phyloP scores from a whole-genome alignment of 2,329 filamentous ascomycete species.

The Cladosporium sphaerospermum region DNA sequence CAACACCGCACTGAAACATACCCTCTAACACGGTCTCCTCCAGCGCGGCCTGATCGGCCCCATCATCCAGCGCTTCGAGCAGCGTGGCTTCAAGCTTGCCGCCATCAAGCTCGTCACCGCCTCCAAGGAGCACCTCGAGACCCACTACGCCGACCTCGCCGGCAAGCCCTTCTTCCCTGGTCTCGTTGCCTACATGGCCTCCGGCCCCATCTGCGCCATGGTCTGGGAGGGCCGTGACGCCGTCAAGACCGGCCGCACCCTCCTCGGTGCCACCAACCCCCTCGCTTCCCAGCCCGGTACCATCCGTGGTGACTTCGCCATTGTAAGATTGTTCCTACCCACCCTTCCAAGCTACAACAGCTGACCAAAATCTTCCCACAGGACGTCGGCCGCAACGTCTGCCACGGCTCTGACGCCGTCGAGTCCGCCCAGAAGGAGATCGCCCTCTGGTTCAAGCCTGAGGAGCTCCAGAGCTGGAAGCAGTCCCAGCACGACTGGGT shows the following conservation, averaged over 20 bases:
- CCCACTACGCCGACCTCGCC: constrained; percentile 90
- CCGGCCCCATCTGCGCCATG: constrained; percentile 97
- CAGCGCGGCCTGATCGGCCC: constrained; percentile 95
- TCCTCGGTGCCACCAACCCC: constrained; percentile 99
- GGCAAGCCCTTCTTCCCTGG: constrained; percentile 96
- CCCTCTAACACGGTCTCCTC: constrained; percentile 9
- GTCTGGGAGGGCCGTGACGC: constrained; percentile 98
- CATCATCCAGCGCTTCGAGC: constrained; percentile 98
- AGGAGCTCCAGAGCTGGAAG: constrained; percentile 82
- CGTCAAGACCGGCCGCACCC: constrained; percentile 94
- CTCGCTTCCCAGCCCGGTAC: constrained; percentile 89
- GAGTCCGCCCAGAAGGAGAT: constrained; percentile 99
- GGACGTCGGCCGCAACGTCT: constrained; percentile 95
- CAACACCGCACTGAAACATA: not conserved
- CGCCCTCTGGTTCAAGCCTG: constrained; percentile 91
- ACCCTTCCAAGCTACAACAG: not conserved
- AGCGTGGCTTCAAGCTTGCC: constrained; percentile 95
- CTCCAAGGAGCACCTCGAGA: constrained; percentile 91
- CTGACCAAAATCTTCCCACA: constrained; percentile 18
- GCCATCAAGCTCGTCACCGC: constrained; percentile 93
- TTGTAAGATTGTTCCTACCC: constrained; percentile 40
- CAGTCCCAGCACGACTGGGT: constrained; percentile 82
- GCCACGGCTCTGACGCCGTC: constrained; percentile 98
- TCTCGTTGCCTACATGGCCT: constrained; percentile 93
- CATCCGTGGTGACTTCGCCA: constrained; percentile 91